These are phyloP conservation scores for Coemansia sp. DNA, from an alignment of 371 early-diverging fungal genomes.

Conservation along the genomic window DNA sequence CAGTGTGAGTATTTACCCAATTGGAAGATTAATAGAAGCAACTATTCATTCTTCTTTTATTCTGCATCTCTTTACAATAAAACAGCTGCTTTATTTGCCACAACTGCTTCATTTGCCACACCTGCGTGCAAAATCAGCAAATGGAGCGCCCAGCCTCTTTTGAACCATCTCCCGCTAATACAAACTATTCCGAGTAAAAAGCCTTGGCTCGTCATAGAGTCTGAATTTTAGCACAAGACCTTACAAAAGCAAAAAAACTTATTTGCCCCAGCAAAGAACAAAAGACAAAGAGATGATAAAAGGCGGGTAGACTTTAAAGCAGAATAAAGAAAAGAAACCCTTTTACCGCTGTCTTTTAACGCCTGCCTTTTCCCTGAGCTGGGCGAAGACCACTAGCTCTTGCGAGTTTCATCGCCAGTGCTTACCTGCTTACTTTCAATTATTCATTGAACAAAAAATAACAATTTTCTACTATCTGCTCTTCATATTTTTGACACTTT, in stretches of 20 bases:
- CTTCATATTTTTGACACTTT: background rate
- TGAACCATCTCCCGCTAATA: background rate
- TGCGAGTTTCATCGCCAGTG: background rate
- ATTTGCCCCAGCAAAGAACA: background rate
- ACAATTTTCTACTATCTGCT: background rate
- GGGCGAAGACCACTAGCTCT: background rate
- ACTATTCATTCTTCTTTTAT: background rate
- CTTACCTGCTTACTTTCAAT: background rate
- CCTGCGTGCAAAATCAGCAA: too few species aligned
- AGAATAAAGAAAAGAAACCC: background rate
- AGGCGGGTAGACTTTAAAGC: background rate
- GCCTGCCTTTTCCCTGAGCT: background rate
- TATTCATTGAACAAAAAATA: background rate
- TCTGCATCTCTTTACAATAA: background rate
- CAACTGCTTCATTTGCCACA: background rate
- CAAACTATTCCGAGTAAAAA: background rate
- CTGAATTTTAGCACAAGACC: background rate
- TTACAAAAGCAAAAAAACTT: background rate
- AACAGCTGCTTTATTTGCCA: background rate
- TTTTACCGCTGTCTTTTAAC: background rate
- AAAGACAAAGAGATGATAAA: slow-evolving; percentile 1
- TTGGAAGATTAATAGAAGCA: background rate
- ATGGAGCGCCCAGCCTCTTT: background rate
- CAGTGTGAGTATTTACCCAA: background rate
- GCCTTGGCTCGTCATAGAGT: background rate